These are phyloP conservation scores for Diplodia sapinea DNA, from an alignment of 2,329 filamentous ascomycete genomes.

Conservation along the genomic window DNA sequence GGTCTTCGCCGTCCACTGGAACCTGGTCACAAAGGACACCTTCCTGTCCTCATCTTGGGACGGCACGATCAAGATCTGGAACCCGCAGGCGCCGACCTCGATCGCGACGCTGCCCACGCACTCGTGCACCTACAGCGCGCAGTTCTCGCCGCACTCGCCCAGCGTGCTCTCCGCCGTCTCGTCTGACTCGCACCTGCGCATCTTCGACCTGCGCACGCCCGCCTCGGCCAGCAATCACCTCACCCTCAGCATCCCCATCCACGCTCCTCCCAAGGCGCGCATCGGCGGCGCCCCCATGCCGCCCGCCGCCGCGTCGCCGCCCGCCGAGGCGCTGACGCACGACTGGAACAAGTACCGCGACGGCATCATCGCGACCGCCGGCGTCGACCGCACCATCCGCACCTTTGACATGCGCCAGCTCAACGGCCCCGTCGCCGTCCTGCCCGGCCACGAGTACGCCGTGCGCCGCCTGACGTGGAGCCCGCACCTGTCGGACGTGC, in stretches of 20 bases:
- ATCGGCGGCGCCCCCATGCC: constrained; percentile 46
- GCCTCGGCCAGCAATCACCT: constrained; percentile 87
- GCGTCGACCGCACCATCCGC: constrained; percentile 84
- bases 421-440: constrained; percentile 71
- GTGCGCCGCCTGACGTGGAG: constrained; percentile 87
- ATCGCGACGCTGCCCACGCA: constrained; percentile 88
- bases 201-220: constrained; percentile 91
- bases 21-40: constrained; percentile 84
- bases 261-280: constrained; percentile 66
- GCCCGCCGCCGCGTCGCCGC: constrained; percentile 61
- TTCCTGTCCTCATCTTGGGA: constrained; percentile 96
- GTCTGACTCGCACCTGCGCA: constrained; percentile 83
- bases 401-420: constrained; percentile 89
- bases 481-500: constrained; percentile 85
- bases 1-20: constrained; percentile 92
- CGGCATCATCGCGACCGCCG: constrained; percentile 81
- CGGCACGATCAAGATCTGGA: constrained; percentile 95
- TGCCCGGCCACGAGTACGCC: constrained; percentile 90
- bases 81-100: constrained; percentile 74
- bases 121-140: constrained; percentile 90
- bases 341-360: constrained; percentile 99
- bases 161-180: constrained; percentile 85
- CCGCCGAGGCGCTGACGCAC: constrained; percentile 87
- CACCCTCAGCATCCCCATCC: constrained; percentile 80
- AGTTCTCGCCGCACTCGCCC: constrained; percentile 87